Evolutionary conservation across 2,329 filamentous ascomycete species (phyloP).

Genomic region (Bipolaris cookei): DNA sequence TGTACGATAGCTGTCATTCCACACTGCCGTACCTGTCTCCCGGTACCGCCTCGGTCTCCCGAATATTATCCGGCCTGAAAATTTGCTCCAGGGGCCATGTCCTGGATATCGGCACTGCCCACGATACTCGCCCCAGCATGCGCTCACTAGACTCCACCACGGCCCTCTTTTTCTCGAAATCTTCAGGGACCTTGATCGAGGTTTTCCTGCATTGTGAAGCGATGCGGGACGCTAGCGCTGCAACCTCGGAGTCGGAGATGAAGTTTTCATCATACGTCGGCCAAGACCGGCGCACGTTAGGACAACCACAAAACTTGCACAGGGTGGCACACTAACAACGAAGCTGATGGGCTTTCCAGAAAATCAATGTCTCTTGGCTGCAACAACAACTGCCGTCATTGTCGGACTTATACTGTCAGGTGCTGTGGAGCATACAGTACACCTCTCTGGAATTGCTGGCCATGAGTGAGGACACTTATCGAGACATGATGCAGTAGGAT

Average conservation of each 20-base stretch:
- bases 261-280: slow-evolving; percentile 23
- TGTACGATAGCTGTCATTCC: slow-evolving; percentile 5
- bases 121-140: slow-evolving; percentile 11
- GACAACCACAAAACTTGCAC: slow-evolving; percentile 1
- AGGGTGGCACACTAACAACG: background rate
- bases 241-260: slow-evolving; percentile 28
- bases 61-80: slow-evolving; percentile 22
- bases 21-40: slow-evolving; percentile 8
- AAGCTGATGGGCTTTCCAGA: background rate
- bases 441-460: background rate
- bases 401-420: background rate
- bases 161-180: slow-evolving; percentile 31
- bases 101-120: slow-evolving; percentile 11
- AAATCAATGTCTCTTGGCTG: background rate
- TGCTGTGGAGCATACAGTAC: background rate
- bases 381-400: background rate
- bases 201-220: slow-evolving; percentile 17
- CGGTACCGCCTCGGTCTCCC: slow-evolving; percentile 11
- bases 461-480: background rate
- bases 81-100: slow-evolving; percentile 11
- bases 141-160: slow-evolving; percentile 21
- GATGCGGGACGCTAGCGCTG: slow-evolving; percentile 32
- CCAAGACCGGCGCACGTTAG: slow-evolving; percentile 28
- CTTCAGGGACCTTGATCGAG: slow-evolving; percentile 24
- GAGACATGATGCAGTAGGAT: background rate